Evolutionary conservation across 2,329 filamentous ascomycete species (phyloP).

Genomic region (Botryotinia globosa): DNA sequence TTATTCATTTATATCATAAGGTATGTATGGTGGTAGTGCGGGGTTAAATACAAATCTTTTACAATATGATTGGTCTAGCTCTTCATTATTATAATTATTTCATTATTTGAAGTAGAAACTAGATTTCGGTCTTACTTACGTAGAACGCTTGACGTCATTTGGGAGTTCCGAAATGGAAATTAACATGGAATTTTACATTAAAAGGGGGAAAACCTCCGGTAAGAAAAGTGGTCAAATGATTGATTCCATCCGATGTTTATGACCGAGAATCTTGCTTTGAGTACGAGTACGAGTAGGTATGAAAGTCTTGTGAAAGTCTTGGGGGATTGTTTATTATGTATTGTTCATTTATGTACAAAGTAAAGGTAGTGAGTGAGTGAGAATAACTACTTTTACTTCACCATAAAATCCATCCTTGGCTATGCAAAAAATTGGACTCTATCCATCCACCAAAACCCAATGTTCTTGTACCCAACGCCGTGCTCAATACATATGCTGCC

Average conservation of each 20-base stretch:
- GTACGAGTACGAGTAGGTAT: too few relatives aligned
- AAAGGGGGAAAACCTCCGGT: neutral
- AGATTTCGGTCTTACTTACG: neutral
- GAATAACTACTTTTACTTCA: neutral
- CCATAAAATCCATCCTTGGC: neutral
- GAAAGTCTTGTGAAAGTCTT: too few relatives aligned
- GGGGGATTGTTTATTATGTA: neutral
- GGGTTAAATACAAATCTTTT: neutral
- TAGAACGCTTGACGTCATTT: constrained; percentile 1
- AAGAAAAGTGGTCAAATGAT: neutral
- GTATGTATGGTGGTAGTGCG: neutral
- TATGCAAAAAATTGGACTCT: neutral
- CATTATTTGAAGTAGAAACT: neutral
- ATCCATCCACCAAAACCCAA: constrained; percentile 10
- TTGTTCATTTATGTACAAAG: neutral
- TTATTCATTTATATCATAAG: neutral
- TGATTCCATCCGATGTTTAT: neutral
- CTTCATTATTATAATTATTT: neutral
- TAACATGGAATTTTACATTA: neutral
- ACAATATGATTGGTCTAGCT: neutral
- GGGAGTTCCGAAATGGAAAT: neutral
- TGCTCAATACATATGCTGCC: constrained; percentile 9
- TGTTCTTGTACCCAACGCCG: constrained; percentile 18
- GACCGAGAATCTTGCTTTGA: neutral
- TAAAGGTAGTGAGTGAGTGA: neutral